Base-by-base conservation (phyloP, 176 grass and related monocot species). In the Lolium rigidum region DNA sequence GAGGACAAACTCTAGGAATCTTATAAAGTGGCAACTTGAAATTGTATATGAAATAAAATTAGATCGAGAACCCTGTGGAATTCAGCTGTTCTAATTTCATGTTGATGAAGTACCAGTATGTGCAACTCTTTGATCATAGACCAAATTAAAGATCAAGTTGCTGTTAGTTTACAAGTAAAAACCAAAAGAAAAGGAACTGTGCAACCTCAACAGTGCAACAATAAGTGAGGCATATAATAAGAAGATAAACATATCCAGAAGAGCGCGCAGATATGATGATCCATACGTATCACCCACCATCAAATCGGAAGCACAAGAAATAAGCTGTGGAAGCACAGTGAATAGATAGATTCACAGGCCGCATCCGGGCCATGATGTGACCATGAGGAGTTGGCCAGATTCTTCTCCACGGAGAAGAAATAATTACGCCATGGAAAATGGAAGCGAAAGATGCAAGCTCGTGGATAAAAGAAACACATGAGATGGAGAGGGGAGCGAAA, bases 271-370 rank as follows among this genome's bases (percentile, higher is more conserved):
- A 80, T 74, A 79, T 80, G 13, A 73, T 41, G 66, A 83, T 20
- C 80, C 63, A 60, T 11, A 64, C 78, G 69, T 76, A 80, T 52
- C 43, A 20, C 67, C 41, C 25, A 77, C 76, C 86, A 85, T 85
- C 82, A 91, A 85, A 91, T 91, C 86, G 84, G 31, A 77, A 71
- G 90, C 43, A 88, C 86, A 77, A 91, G 82, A 91, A 85, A 91
- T 88, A 56, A 57, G 77, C 89, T 91, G 70, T 88, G 82, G 70
- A 39, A 46, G 43, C 71, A 82, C 82, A 85, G 82, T 85, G 70
- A 82, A 55, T 77, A 80, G 69, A 73, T 56, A 90, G 61, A 90
- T 82, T 82, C 51, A 86, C 49, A 52, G 49, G 79, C 67, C 78
- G 89, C 77, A 20, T 62, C 61, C 21, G 43, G 31, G 62, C 25